Percentiles rank a stretch among this genome's conserved stretches.
Conservation (phyloP, 2,329 filamentous ascomycete species). For the Tolypocladium tropicale region DNA sequence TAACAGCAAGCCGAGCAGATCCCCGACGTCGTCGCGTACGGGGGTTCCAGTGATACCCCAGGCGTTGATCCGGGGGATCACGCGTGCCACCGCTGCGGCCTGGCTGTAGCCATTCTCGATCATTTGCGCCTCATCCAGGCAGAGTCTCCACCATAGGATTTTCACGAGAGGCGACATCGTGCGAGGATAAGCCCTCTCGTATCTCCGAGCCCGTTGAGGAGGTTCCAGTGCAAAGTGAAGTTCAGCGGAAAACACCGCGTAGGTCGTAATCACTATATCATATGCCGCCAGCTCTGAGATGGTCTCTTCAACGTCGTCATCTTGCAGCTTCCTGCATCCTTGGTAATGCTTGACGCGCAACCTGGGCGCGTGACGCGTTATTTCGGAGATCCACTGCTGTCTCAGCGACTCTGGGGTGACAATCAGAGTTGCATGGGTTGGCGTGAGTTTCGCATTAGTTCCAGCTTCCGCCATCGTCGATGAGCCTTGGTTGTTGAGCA, state of each 20-base stretch:
- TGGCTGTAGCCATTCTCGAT: constrained; percentile 81
- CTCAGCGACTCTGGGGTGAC: constrained; percentile 47
- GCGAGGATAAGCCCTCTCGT: constrained; percentile 54
- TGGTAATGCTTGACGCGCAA: constrained; percentile 47
- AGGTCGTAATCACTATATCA: constrained; percentile 55
- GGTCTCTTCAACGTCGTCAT: constrained; percentile 26
- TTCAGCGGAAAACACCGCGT: constrained; percentile 65
- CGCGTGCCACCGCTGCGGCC: constrained; percentile 67
- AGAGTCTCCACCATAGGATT: constrained; percentile 81
- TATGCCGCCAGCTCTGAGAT: constrained; percentile 35
- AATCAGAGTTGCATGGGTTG: constrained; percentile 49
- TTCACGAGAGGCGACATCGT: constrained; percentile 67
- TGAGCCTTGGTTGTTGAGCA: constrained; percentile 37
- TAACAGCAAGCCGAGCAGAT: constrained; percentile 69
- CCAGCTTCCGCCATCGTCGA: constrained; percentile 5
- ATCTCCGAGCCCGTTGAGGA: constrained; percentile 58
- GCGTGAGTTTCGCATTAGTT: constrained; percentile 32
- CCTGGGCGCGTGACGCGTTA: constrained; percentile 45
- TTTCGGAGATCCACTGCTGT: constrained; percentile 52
- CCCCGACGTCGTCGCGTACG: constrained; percentile 65
- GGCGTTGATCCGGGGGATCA: constrained; percentile 74
- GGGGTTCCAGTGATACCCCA: constrained; percentile 91
- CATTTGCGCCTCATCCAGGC: constrained; percentile 78
- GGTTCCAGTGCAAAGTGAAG: constrained; percentile 64
- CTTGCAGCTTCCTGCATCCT: constrained; percentile 30